A percentile compares a stretch with the other conserved stretches of the same genome.
These are phyloP conservation scores for Amylocarpus encephaloides DNA, from an alignment of 2,329 filamentous ascomycete genomes.

Conservation along the genomic window DNA sequence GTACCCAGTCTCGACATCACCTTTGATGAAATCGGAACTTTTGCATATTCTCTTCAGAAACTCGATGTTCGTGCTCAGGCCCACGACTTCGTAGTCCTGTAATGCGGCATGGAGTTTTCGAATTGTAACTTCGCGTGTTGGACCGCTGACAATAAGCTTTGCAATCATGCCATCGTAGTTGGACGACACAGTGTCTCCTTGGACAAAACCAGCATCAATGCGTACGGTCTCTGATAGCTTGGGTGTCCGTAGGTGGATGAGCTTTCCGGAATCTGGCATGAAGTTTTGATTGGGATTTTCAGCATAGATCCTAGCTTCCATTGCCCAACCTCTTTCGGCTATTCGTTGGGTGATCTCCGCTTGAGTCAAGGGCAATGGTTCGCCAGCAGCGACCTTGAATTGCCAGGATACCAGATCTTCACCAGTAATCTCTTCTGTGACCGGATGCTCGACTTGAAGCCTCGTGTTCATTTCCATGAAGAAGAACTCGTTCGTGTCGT, in stretches of 20 bases:
- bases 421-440: constrained; percentile 74
- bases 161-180: constrained; percentile 99
- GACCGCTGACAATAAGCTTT: constrained; percentile 87
- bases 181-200: constrained; percentile 86
- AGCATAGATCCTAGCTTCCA: constrained; percentile 94
- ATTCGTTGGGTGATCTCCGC: constrained; percentile 64
- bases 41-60: constrained; percentile 86
- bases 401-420: constrained; percentile 91
- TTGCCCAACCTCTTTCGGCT: constrained; percentile 70
- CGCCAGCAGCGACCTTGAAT: constrained; percentile 73
- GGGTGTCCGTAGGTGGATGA: constrained; percentile 77
- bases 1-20: constrained; percentile 92
- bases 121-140: constrained; percentile 72
- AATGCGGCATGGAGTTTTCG: constrained; percentile 75
- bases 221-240: constrained; percentile 64
- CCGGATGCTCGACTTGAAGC: constrained; percentile 93
- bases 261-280: constrained; percentile 83
- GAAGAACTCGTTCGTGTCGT: constrained; percentile 73
- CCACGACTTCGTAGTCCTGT: constrained; percentile 85
- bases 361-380: constrained; percentile 59
- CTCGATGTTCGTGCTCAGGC: constrained; percentile 91
- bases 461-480: constrained; percentile 83
- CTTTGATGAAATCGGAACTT: constrained; percentile 73
- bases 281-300: constrained; percentile 91
- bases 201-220: constrained; percentile 87